Conservation (phyloP, 2,329 filamentous ascomycete genomes). For the Gremmenia infestans region DNA sequence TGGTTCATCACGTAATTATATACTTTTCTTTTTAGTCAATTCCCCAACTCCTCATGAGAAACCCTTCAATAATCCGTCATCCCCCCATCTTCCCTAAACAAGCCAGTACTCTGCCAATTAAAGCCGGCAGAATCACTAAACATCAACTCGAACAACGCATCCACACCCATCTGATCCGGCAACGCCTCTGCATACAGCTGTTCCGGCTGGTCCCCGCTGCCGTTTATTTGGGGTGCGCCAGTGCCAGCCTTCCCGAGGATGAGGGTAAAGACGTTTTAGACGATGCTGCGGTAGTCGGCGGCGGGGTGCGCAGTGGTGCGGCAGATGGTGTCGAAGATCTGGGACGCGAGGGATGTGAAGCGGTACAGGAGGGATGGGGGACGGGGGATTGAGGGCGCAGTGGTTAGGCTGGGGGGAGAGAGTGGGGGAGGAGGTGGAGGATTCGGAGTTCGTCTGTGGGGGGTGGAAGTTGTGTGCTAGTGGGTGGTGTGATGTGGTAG, state of each 20-base stretch:
- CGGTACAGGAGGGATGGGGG: background rate
- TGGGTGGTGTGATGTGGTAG: too few species aligned
- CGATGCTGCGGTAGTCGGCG: background rate
- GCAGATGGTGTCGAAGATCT: background rate
- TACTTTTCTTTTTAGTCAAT: too few species aligned
- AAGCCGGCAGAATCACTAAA: background rate
- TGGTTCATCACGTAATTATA: too few species aligned
- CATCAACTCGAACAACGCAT: conserved; percentile 1
- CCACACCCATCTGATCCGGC: background rate
- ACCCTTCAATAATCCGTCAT: too few species aligned
- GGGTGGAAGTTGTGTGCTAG: background rate
- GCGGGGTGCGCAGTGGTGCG: background rate
- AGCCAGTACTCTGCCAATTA: background rate
- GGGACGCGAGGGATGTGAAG: background rate
- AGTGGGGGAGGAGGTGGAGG: background rate
- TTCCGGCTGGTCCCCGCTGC: background rate
- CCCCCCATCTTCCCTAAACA: background rate
- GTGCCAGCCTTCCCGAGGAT: background rate
- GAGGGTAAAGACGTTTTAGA: background rate
- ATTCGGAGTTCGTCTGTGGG: background rate
- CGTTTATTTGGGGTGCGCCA: background rate
- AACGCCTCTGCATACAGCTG: background rate
- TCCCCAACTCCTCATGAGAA: too few species aligned
- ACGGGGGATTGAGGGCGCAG: background rate
- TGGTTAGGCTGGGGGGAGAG: background rate